Conservation (phyloP, 2,329 filamentous ascomycete species). For the Penicillium sp. region DNA sequence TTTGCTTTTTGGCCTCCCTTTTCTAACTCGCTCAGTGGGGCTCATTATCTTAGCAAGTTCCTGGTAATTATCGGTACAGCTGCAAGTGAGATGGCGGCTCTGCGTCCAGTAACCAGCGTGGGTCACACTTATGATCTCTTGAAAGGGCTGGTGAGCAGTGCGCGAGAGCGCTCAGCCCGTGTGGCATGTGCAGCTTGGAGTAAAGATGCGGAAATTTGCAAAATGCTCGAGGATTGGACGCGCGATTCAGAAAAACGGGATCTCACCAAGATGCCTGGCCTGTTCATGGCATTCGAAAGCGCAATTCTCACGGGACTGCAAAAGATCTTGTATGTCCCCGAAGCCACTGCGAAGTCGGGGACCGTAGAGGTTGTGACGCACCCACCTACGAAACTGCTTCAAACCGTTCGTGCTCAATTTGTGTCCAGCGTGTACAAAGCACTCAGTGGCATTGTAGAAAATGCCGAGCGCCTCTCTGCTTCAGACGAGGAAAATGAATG, state of each 20-base stretch:
- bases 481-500: conserved; percentile 52
- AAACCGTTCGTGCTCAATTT: conserved; percentile 87
- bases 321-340: conserved; percentile 88
- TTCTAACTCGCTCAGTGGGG: conserved; percentile 86
- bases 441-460: conserved; percentile 92
- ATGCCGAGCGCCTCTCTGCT: conserved; percentile 71
- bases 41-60: conserved; percentile 79
- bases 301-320: conserved; percentile 80
- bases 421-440: conserved; percentile 91
- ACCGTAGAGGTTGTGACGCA: conserved; percentile 73
- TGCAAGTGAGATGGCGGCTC: conserved; percentile 74
- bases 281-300: conserved; percentile 80
- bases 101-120: conserved; percentile 59
- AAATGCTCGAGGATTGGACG: conserved; percentile 89
- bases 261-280: conserved; percentile 81
- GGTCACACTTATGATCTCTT: conserved; percentile 61
- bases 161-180: conserved; percentile 77
- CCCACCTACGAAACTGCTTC: conserved; percentile 77
- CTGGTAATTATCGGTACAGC: conserved; percentile 77
- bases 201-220: conserved; percentile 85
- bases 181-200: conserved; percentile 90
- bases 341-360: conserved; percentile 69
- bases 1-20: conserved; percentile 94
- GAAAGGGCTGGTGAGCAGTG: conserved; percentile 65
- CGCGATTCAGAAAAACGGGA: conserved; percentile 74